A percentile compares a stretch with the other conserved stretches of the same genome.
These are phyloP conservation scores for Talaromyces proteolyticus DNA, from an alignment of 495 filamentous ascomycete genomes.

Conservation along the genomic window DNA sequence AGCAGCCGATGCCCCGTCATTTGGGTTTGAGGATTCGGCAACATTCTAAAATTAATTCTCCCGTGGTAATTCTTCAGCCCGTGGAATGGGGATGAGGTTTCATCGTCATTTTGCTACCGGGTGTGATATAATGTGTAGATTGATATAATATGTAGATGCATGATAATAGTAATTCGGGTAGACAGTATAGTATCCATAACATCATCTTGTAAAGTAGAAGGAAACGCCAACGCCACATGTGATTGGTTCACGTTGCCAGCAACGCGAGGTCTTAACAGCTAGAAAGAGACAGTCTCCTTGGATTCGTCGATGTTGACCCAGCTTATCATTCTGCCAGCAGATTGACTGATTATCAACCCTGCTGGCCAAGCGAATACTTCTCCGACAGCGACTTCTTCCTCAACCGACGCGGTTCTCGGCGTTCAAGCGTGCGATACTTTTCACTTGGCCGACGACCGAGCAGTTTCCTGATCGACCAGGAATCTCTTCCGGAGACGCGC, in stretches of 20 bases:
- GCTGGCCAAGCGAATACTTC: not conserved
- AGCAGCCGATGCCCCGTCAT: constrained; percentile 1
- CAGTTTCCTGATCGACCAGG: constrained; percentile 24
- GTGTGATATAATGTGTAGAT: not conserved
- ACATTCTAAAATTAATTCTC: constrained; percentile 5
- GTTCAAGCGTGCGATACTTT: constrained; percentile 34
- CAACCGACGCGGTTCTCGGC: constrained; percentile 37
- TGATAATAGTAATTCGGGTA: not conserved
- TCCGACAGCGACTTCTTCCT: constrained; percentile 18
- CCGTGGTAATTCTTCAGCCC: no score
- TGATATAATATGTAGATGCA: not conserved
- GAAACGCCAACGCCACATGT: no score
- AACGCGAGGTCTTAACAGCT: no score
- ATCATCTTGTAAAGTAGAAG: no score
- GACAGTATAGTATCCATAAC: no score
- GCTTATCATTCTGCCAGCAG: not conserved
- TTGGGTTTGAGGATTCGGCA: constrained; percentile 6
- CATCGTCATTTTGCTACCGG: no score
- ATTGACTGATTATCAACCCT: not conserved
- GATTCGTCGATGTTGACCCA: not conserved
- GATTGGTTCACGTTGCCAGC: no score
- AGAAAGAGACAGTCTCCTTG: no score
- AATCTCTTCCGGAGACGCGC: not conserved
- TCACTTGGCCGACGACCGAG: constrained; percentile 29
- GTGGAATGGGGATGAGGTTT: no score